Base-by-base conservation (phyloP, 1,284 basidiomycete genomes). In the Jaminaea rosea region DNA sequence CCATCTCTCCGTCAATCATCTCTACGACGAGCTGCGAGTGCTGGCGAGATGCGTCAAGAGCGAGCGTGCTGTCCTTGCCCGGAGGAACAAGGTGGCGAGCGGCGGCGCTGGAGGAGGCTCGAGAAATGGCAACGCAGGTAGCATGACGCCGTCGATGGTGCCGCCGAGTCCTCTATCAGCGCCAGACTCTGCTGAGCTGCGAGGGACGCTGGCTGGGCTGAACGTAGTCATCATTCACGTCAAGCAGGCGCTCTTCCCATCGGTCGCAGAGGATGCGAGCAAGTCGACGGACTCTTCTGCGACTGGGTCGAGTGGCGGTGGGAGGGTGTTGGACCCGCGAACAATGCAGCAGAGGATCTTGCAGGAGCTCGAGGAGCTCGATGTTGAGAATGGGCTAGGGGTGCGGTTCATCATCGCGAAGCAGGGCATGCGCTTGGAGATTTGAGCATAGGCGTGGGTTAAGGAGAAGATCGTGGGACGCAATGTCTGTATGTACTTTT, bases 371-470 rank as follows among this genome's bases (percentile, higher is more conserved):
- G 28, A 52, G 15, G 49, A 60, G 21, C 46, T 55, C 19, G 67
- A 69, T 29, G 17, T 42, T 3, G 15, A 34, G 17, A 49, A 54
- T 0, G n/a, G 34, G 10, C 46, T 69, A n/a, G 67, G 67, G 7
- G 63, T 67, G 6, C 46, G 57, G 15, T 67, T 69, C 46, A 63
- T 61, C 11, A 61, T 67, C 55, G 63, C 65, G 10, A 52, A 65
- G 41, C 64, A 67, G 56, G 67, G 67, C 11, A 64, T 67, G 63
- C 50, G 63, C 26, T 66, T 69, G 26, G 65, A 63, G 31, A 36
- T 36, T 15, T 19, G 4, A 10, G 34, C n/a, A 36, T 15, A 10
- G 34, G 34, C n/a, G 34, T n/a, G 34, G 6, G 34, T 4, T 10
- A 10, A 36, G 34, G 21, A 32, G 31, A 32, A n/a, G 34, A 36